Conservation (phyloP, 106 monocot genomes). For the Cymbidium sinense region DNA sequence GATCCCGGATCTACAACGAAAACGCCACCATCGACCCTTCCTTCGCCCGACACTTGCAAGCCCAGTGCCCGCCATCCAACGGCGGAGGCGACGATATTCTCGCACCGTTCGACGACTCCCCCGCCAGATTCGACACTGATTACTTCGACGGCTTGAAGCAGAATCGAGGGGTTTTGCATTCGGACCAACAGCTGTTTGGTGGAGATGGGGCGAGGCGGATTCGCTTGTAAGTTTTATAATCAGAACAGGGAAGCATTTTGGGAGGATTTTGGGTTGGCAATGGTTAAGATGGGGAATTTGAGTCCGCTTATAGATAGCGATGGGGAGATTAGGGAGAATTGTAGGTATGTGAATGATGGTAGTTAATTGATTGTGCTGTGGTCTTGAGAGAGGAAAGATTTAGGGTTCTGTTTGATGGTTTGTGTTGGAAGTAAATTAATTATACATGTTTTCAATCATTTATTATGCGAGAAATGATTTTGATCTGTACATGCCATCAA, state of each 20-base stretch:
- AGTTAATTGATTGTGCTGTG: neutral
- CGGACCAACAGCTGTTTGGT: slow-evolving; percentile 55
- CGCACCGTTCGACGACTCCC: slow-evolving; percentile 22
- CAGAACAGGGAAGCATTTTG: slow-evolving; percentile 33
- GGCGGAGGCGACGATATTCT: slow-evolving; percentile 20
- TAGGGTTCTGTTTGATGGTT: too few species aligned
- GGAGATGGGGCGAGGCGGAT: slow-evolving; percentile 31
- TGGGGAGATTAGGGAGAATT: slow-evolving; percentile 67
- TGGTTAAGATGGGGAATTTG: slow-evolving; percentile 73
- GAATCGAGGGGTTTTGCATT: slow-evolving; percentile 37
- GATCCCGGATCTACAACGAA: slow-evolving; percentile 40
- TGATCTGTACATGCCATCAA: too few species aligned
- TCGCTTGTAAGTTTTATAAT: slow-evolving; percentile 42
- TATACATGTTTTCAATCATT: too few species aligned
- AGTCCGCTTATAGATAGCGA: slow-evolving; percentile 35
- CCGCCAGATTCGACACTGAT: slow-evolving; percentile 20
- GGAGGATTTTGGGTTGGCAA: slow-evolving; percentile 53
- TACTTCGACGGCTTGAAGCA: slow-evolving; percentile 33
- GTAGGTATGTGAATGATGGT: slow-evolving; percentile 25
- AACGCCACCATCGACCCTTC: slow-evolving; percentile 33
- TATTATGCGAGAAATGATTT: too few species aligned
- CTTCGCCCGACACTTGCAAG: slow-evolving; percentile 15
- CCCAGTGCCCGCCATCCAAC: slow-evolving; percentile 20
- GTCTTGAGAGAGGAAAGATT: too few species aligned
- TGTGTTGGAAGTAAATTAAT: too few species aligned